Conservation (phyloP, 306 rosid species). For the Oxytropis ochrocephala region DNA sequence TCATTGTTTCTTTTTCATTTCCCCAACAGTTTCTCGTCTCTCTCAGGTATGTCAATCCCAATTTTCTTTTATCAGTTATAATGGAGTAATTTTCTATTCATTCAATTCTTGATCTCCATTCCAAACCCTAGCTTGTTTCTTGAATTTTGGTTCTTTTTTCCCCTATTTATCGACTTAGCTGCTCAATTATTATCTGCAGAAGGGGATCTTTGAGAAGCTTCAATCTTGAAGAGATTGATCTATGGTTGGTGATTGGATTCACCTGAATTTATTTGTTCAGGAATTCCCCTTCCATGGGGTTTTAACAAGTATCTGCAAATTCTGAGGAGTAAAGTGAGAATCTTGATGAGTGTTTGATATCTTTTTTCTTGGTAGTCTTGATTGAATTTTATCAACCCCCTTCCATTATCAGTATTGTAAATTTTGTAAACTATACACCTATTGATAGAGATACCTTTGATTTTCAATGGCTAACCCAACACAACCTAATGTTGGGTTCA, state of each 20-base stretch:
- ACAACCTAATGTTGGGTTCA: slow-evolving; percentile 59
- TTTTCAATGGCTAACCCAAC: slow-evolving; percentile 64
- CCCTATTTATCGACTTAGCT: neutral
- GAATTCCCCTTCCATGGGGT: slow-evolving; percentile 15
- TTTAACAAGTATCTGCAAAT: slow-evolving; percentile 22
- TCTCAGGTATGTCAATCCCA: slow-evolving; percentile 40
- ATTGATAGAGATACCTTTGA: neutral
- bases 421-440: slow-evolving; percentile 21
- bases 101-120: slow-evolving; percentile 14
- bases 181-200: slow-evolving; percentile 6
- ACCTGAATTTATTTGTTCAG: neutral
- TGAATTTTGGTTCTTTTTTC: neutral
- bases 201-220: slow-evolving; percentile 8
- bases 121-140: slow-evolving; percentile 44
- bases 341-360: slow-evolving; percentile 6
- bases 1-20: neutral
- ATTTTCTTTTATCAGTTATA: neutral
- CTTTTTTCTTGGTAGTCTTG: slow-evolving; percentile 22
- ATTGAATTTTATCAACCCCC: neutral
- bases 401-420: slow-evolving; percentile 11
- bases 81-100: neutral
- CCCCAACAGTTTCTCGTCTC: slow-evolving; percentile 14
- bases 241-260: neutral
- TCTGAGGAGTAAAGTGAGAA: slow-evolving; percentile 22
- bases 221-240: neutral